Evolutionary conservation across 192 early-diverging fungal species (phyloP).

Genomic region (Entomortierella beljakovae): DNA sequence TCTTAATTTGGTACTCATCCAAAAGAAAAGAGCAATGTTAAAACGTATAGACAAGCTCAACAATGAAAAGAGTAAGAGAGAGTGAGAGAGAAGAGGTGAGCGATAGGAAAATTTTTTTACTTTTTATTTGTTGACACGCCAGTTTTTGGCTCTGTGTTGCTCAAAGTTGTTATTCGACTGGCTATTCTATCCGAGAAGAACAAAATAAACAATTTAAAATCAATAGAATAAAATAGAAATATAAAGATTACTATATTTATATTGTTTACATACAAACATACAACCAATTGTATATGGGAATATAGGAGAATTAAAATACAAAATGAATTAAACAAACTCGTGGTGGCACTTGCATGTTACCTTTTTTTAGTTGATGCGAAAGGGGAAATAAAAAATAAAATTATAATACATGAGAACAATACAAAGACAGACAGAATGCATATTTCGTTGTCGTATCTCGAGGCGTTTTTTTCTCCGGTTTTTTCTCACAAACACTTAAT

Average conservation of each 20-base stretch:
- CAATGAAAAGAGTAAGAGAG: slow-evolving; percentile 1
- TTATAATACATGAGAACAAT: background rate
- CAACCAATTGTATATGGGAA: background rate
- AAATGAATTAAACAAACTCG: background rate
- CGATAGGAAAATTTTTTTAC: slow-evolving; percentile 27
- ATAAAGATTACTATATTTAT: too few relatives aligned
- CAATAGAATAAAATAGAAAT: background rate
- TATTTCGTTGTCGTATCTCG: slow-evolving; percentile 2
- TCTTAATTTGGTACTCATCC: slow-evolving; percentile 33
- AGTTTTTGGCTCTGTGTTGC: too few relatives aligned
- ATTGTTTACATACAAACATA: too few relatives aligned
- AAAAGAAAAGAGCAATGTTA: too few relatives aligned
- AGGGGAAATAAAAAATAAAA: background rate
- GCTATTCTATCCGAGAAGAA: slow-evolving; percentile 15
- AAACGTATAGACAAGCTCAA: too few relatives aligned
- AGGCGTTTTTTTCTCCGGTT: slow-evolving; percentile 26
- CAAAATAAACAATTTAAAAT: background rate
- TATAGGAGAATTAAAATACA: background rate
- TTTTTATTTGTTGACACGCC: too few relatives aligned
- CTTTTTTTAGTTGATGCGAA: background rate
- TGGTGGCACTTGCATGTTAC: slow-evolving; percentile 6
- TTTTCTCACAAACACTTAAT: slow-evolving; percentile 7
- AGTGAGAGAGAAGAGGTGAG: slow-evolving; percentile 2
- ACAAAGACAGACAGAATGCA: background rate
- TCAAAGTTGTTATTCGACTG: background rate